A percentile compares a stretch with the other conserved stretches of the same genome.
Evolutionary conservation across 768 basidiomycete genomes (phyloP).

Genomic region (Rhodotorula graminis): DNA sequence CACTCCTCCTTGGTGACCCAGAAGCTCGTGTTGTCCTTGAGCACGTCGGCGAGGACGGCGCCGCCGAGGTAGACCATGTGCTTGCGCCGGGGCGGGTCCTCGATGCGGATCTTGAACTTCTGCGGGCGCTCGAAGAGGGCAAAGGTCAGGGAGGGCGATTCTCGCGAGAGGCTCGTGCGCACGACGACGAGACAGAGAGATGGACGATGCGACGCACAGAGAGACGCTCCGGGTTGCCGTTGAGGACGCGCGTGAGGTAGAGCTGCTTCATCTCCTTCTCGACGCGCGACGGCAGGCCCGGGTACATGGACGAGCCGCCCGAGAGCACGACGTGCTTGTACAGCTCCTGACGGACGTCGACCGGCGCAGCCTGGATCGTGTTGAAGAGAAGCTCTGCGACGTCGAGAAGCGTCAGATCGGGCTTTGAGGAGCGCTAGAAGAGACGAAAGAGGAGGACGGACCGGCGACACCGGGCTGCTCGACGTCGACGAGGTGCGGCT

Average conservation of each 20-base stretch:
- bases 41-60: constrained; percentile 72
- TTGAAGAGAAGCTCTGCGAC: constrained; percentile 85
- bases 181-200: no score
- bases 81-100: constrained; percentile 95
- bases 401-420: not conserved
- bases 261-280: constrained; percentile 99
- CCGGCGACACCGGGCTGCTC: constrained; percentile 96
- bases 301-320: constrained; percentile 98
- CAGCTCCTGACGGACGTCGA: constrained; percentile 81
- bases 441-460: constrained; percentile 46
- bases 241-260: constrained; percentile 84
- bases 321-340: constrained; percentile 98
- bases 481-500: constrained; percentile 92
- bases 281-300: constrained; percentile 88
- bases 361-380: constrained; percentile 84
- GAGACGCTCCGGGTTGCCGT: constrained; percentile 72
- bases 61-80: constrained; percentile 98
- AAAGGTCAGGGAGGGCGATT: no score
- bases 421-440: no score
- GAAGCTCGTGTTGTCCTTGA: constrained; percentile 57
- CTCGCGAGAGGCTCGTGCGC: no score
- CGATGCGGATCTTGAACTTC: constrained; percentile 99
- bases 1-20: constrained; percentile 94
- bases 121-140: constrained; percentile 46
- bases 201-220: no score